Evolutionary conservation across 1,139 yeast species (phyloP), one percentile per base, ranked within the genome.

Genomic region (Blastobotrys capitulatus): DNA sequence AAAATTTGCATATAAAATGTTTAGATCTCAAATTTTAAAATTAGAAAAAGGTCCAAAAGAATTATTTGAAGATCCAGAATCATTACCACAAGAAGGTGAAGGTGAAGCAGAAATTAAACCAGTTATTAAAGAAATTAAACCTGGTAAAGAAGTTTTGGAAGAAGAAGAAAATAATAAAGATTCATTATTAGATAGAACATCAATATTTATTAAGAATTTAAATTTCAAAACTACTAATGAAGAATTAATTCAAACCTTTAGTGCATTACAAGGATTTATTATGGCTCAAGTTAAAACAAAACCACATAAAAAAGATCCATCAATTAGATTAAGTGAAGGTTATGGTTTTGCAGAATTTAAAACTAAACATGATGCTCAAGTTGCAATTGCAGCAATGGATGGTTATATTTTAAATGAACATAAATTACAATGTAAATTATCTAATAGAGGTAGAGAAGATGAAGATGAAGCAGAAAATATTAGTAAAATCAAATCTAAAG

Each of bases 281-380:
- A 77, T 83, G 48, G 96, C 95, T 1, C 82, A 83, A 32, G 86
- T 92, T 48, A 89, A 88, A 64, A 85, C 86, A 37, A 90, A 90
- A 64, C 90, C 97, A 1, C 95, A 92, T 68, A 80, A 95, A 43
- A 87, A 83, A 68, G 79, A 80, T 52, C 63, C 77, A 1, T 84
- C 83, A 8, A 75, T 78, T 51, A 71, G 75, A 16, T 75, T 82
- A 54, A 87, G 96, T 60, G 92, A 92, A 98, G 99, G 99, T 32
- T 92, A 89, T 63, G 99, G 99, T 0, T 92, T 92, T 69, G 96
- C 80, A 27, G 98, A 92, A 68, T 94, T 89, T 67, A 80, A 73
- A 58, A 78, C 90, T 4, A 79, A 79, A 57, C 87, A 82, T 45
- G 82, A 85, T 60, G 98, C 98, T 0, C 74, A 78, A 42, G 75